phyloP scores from a whole-genome alignment of 1,284 basidiomycete genomes.

The Ganoderma sinense region DNA sequence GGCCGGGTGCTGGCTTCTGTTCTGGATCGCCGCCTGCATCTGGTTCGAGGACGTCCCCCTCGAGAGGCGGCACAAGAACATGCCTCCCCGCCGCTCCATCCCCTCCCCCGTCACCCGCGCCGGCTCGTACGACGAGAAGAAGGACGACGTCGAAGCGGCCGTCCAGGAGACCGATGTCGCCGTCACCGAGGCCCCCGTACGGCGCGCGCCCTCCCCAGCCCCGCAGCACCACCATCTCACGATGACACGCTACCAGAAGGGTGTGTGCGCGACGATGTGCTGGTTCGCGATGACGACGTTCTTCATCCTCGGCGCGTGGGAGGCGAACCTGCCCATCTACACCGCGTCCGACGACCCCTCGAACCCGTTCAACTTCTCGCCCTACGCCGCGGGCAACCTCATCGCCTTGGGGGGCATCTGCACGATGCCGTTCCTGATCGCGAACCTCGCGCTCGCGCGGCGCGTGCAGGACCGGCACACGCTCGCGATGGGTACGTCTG shows the following conservation, averaged over 20 bases:
- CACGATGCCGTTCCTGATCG: conserved; percentile 68
- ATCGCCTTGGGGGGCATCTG: conserved; percentile 40
- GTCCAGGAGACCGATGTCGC: conserved; percentile 16
- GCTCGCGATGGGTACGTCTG: conserved; percentile 57
- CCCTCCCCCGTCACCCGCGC: neutral
- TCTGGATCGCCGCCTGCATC: conserved; percentile 52
- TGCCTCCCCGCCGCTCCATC: conserved; percentile 22
- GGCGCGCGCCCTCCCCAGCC: neutral
- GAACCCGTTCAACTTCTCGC: conserved; percentile 59
- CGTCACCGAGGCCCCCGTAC: neutral
- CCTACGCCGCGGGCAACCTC: conserved; percentile 73
- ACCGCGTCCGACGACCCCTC: conserved; percentile 45
- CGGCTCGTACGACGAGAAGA: conserved; percentile 14
- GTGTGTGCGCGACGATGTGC: conserved; percentile 70
- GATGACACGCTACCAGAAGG: conserved; percentile 44
- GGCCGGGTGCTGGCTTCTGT: conserved; percentile 59
- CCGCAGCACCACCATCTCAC: neutral
- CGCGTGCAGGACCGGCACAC: conserved; percentile 68
- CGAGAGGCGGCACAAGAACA: neutral
- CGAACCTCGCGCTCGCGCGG: conserved; percentile 63
- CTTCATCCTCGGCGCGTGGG: conserved; percentile 77
- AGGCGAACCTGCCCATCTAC: conserved; percentile 75
- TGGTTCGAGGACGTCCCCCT: conserved; percentile 61
- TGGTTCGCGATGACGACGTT: conserved; percentile 80
- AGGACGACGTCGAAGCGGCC: conserved; percentile 4